Percentiles rank a stretch among this genome's conserved stretches.
These are phyloP conservation scores for Amanita pallidorosea DNA, from an alignment of 768 basidiomycete genomes.

Conservation along the genomic window DNA sequence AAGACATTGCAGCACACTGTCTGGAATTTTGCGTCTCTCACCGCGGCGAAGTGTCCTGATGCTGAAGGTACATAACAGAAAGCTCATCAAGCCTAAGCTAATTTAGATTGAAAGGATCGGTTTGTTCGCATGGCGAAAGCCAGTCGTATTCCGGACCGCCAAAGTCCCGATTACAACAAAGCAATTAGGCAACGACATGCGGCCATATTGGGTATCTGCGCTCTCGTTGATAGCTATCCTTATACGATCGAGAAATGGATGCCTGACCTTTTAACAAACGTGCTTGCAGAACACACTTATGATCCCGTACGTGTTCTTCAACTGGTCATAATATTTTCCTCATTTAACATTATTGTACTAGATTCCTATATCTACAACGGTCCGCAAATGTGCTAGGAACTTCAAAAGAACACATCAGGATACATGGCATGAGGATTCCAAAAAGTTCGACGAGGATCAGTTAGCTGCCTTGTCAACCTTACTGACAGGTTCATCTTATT, in stretches of 20 bases:
- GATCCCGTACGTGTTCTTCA: slow-evolving; percentile 49
- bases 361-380: slow-evolving; percentile 80
- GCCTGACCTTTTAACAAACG: slow-evolving; percentile 70
- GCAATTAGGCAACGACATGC: slow-evolving; percentile 77
- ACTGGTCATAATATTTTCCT: not conserved
- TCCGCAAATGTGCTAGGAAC: slow-evolving; percentile 68
- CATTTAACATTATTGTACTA: slow-evolving; percentile 15
- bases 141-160: slow-evolving; percentile 52
- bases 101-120: slow-evolving; percentile 42
- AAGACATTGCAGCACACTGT: slow-evolving; percentile 45
- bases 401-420: slow-evolving; percentile 81
- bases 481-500: slow-evolving; percentile 78
- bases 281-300: slow-evolving; percentile 75
- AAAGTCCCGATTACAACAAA: slow-evolving; percentile 55
- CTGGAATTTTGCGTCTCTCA: slow-evolving; percentile 74
- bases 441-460: slow-evolving; percentile 81
- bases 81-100: not conserved
- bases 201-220: slow-evolving; percentile 89
- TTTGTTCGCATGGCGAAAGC: slow-evolving; percentile 68
- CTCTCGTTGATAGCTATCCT: slow-evolving; percentile 88
- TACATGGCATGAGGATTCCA: slow-evolving; percentile 85
- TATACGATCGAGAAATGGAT: slow-evolving; percentile 95
- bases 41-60: slow-evolving; percentile 68
- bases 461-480: slow-evolving; percentile 73
- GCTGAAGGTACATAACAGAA: slow-evolving; percentile 39